Percentiles rank a stretch among this genome's conserved stretches.
Conservation (phyloP, 169 alveolate species). For the Pseudocohnilembus persalinus region DNA sequence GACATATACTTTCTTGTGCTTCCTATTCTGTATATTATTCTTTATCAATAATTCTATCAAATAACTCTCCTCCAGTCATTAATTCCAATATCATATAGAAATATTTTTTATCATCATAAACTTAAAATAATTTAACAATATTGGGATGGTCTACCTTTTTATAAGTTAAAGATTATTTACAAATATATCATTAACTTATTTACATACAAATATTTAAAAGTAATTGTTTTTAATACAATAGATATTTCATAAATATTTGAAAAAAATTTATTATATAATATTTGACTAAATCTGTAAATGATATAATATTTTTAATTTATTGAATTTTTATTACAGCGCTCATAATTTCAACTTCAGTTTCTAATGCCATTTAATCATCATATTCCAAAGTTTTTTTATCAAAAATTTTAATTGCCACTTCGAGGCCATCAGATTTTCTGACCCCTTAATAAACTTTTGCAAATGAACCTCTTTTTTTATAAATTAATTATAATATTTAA, state of each 20-base stretch:
- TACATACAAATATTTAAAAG: neutral
- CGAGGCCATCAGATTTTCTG: slow-evolving; percentile 65
- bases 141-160: slow-evolving; percentile 78
- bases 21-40: slow-evolving; percentile 81
- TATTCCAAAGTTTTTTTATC: slow-evolving; percentile 54
- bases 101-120: slow-evolving; percentile 69
- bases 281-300: slow-evolving; percentile 15
- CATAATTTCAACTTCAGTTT: slow-evolving; percentile 34
- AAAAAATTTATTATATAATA: slow-evolving; percentile 55
- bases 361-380: slow-evolving; percentile 12
- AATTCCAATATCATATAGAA: slow-evolving; percentile 75
- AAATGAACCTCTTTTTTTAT: slow-evolving; percentile 66
- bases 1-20: slow-evolving; percentile 84
- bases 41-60: slow-evolving; percentile 84
- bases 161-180: neutral
- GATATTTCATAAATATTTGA: slow-evolving; percentile 52
- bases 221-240: slow-evolving; percentile 33
- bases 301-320: no score
- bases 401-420: slow-evolving; percentile 79
- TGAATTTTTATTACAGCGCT: neutral
- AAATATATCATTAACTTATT: neutral
- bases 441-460: slow-evolving; percentile 73
- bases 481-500: neutral
- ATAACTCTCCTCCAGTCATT: slow-evolving; percentile 84
- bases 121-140: slow-evolving; percentile 69